Evolutionary conservation across 345 rosid genomes (phyloP).

Genomic region (Boechera retrofracta): DNA sequence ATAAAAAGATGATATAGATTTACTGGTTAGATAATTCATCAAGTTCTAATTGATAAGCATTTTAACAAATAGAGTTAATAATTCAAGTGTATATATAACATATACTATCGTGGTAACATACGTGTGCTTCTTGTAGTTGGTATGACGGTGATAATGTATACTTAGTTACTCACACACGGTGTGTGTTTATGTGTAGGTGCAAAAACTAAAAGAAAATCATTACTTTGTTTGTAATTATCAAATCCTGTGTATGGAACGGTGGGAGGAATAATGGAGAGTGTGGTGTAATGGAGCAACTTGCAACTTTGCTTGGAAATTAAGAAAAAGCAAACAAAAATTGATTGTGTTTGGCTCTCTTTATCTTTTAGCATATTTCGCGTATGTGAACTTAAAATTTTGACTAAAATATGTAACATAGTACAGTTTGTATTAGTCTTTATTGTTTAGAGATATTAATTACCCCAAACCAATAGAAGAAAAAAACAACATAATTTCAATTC

Average conservation of each 20-base stretch:
- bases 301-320: slow-evolving; percentile 45
- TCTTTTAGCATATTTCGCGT: slow-evolving; percentile 19
- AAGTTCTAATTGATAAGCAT: neutral
- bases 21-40: neutral
- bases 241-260: slow-evolving; percentile 36
- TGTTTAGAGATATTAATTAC: no score
- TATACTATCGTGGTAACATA: neutral
- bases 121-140: neutral
- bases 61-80: neutral
- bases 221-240: slow-evolving; percentile 35
- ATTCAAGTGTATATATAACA: slow-evolving; percentile 1
- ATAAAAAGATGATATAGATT: neutral
- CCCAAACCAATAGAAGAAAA: no score
- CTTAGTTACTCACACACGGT: neutral
- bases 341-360: slow-evolving; percentile 42
- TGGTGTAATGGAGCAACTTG: slow-evolving; percentile 45
- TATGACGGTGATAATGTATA: slow-evolving; percentile 16
- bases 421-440: neutral
- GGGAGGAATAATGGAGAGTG: slow-evolving; percentile 33
- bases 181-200: neutral
- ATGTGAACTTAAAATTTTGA: neutral
- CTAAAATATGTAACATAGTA: neutral
- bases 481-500: no score
- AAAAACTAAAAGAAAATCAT: slow-evolving; percentile 18
- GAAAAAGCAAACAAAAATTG: slow-evolving; percentile 39